Conservation (phyloP, 129 eudicot species). For the Arctium lappa region DNA sequence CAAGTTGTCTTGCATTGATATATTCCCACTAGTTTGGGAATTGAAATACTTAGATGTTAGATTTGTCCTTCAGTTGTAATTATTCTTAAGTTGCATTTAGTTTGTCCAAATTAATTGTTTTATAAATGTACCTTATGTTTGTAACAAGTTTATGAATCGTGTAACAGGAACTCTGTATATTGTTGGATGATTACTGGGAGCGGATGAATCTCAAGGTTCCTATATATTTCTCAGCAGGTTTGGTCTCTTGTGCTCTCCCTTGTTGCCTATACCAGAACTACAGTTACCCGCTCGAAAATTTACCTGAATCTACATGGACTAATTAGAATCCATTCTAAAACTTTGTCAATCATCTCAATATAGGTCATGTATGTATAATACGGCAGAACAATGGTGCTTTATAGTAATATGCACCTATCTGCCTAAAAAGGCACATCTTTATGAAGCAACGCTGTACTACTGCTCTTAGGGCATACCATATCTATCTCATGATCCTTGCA, state of each 20-base stretch:
- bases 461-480: too few species aligned
- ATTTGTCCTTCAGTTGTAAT: too few species aligned
- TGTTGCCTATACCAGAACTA: not conserved
- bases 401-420: too few species aligned
- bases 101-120: not conserved
- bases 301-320: not conserved
- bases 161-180: slow-evolving; percentile 75
- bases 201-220: slow-evolving; percentile 88
- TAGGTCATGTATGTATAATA: not conserved
- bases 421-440: too few species aligned
- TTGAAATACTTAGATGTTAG: too few species aligned
- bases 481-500: too few species aligned
- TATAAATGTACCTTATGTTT: not conserved
- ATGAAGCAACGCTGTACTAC: too few species aligned
- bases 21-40: too few species aligned
- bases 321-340: slow-evolving; percentile 1
- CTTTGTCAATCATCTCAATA: not conserved
- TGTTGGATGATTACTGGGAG: slow-evolving; percentile 95
- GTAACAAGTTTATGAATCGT: slow-evolving; percentile 21
- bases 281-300: not conserved
- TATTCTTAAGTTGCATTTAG: not conserved
- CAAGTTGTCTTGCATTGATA: too few species aligned
- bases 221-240: slow-evolving; percentile 90
- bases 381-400: not conserved
- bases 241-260: not conserved